Conservation (phyloP, 2,329 filamentous ascomycete genomes). For the Xylariaceae sp. region DNA sequence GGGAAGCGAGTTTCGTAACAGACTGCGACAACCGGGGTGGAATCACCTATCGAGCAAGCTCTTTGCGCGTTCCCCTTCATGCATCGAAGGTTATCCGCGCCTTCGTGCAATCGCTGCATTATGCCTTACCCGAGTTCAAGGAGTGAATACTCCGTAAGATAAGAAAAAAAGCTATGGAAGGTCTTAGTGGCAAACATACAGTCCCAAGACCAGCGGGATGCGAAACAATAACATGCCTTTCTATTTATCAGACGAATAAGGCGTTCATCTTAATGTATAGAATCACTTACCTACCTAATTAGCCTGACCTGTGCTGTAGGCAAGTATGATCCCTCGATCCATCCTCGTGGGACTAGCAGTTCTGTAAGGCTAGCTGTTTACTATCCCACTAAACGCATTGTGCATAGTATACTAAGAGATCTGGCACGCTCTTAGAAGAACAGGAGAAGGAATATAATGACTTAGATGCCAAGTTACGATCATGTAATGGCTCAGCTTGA, state of each 20-base stretch:
- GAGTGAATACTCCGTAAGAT: neutral
- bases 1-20: slow-evolving; percentile 31
- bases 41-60: neutral
- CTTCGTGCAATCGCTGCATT: neutral
- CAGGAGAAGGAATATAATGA: neutral
- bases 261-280: neutral
- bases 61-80: neutral
- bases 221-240: neutral
- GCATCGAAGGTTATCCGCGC: neutral
- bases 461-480: neutral
- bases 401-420: neutral
- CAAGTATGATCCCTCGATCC: neutral
- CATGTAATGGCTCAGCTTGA: neutral
- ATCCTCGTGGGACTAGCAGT: neutral
- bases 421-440: neutral
- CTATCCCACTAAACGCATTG: neutral
- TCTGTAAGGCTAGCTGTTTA: neutral
- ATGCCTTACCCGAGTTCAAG: neutral
- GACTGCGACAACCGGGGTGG: slow-evolving; percentile 10
- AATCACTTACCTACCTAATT: neutral
- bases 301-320: neutral
- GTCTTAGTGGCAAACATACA: neutral
- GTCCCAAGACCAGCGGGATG: neutral
- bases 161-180: neutral
- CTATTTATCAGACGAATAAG: neutral